These are phyloP conservation scores for Puccinia hordei DNA, from an alignment of 1,284 basidiomycete species.

Conservation along the genomic window DNA sequence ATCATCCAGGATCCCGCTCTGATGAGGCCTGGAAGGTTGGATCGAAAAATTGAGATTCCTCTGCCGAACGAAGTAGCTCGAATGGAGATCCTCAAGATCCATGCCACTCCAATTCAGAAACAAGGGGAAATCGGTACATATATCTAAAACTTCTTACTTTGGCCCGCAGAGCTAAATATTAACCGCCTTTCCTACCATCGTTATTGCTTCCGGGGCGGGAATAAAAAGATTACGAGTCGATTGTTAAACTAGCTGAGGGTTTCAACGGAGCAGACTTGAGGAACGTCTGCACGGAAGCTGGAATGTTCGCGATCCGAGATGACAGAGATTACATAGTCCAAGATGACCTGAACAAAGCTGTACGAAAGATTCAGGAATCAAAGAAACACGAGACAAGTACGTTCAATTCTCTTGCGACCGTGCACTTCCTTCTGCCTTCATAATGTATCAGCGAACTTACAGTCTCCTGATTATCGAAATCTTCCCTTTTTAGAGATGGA, in stretches of 20 bases:
- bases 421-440: background rate
- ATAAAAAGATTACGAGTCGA: slow-evolving; percentile 79
- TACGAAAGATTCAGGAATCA: slow-evolving; percentile 83
- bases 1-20: slow-evolving; percentile 76
- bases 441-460: background rate
- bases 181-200: background rate
- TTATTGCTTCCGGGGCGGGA: background rate
- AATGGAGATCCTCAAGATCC: slow-evolving; percentile 96
- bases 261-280: slow-evolving; percentile 96
- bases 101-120: slow-evolving; percentile 91
- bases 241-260: slow-evolving; percentile 91
- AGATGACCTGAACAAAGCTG: slow-evolving; percentile 97
- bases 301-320: slow-evolving; percentile 98
- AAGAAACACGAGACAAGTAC: slow-evolving; percentile 58
- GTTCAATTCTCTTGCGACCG: background rate
- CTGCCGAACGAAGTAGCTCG: slow-evolving; percentile 93
- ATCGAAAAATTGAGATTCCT: slow-evolving; percentile 97
- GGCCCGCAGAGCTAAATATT: background rate
- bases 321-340: slow-evolving; percentile 87
- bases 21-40: slow-evolving; percentile 89
- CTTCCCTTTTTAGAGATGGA: slow-evolving; percentile 40
- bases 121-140: slow-evolving; percentile 72
- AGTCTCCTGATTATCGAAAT: background rate
- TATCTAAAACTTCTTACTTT: background rate
- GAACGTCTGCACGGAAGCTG: slow-evolving; percentile 96